phyloP scores from a whole-genome alignment of 345 rosid species.

The Moringa oleifera region DNA sequence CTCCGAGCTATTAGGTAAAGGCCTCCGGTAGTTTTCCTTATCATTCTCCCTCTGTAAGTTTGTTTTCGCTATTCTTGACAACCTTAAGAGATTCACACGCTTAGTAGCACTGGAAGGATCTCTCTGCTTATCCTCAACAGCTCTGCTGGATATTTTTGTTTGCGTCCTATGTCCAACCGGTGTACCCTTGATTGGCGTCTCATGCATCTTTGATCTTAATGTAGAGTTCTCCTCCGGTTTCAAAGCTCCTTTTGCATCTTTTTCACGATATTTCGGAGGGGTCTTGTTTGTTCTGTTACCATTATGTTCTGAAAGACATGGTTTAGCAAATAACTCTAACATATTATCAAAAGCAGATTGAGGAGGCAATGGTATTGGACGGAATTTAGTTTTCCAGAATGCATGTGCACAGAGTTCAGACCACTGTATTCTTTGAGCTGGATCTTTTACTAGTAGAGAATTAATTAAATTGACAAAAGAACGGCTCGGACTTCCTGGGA shows the following conservation, averaged over 20 bases:
- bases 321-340: conserved; percentile 59
- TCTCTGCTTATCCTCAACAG: conserved; percentile 59
- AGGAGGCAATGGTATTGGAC: conserved; percentile 56
- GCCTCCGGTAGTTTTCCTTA: conserved; percentile 94
- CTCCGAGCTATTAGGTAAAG: conserved; percentile 61
- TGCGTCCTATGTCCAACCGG: conserved; percentile 52
- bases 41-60: conserved; percentile 94
- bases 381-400: conserved; percentile 72
- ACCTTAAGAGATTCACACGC: conserved; percentile 77
- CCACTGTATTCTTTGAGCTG: conserved; percentile 90
- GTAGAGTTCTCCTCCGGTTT: conserved; percentile 60
- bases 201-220: conserved; percentile 44
- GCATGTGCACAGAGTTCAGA: conserved; percentile 80
- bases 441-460: conserved; percentile 91
- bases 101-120: conserved; percentile 50
- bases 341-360: conserved; percentile 83
- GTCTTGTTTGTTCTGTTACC: conserved; percentile 73
- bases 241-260: conserved; percentile 53
- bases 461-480: conserved; percentile 71
- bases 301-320: conserved; percentile 74
- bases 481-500: conserved; percentile 82
- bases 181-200: conserved; percentile 63
- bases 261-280: conserved; percentile 71
- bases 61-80: conserved; percentile 89
- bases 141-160: conserved; percentile 49